Percentiles rank a stretch among this genome's conserved stretches.
Conservation (phyloP, 164 flowering plant species). For the Vitis amurensis region DNA sequence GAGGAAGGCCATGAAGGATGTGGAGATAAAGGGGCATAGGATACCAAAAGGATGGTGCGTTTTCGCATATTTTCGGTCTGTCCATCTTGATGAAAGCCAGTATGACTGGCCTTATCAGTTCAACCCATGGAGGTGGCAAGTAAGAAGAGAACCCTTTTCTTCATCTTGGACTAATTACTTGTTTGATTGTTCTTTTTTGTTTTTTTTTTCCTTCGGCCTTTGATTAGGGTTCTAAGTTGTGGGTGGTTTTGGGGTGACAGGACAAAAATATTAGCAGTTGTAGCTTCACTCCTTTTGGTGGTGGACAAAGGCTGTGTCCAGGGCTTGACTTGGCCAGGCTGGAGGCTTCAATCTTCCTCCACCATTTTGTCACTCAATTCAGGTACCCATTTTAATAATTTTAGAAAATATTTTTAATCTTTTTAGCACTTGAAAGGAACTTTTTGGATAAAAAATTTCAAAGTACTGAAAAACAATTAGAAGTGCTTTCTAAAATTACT, state of each 20-base stretch:
- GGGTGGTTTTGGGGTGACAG: constrained; percentile 25
- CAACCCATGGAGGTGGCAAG: constrained; percentile 99
- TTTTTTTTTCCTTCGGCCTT: no score
- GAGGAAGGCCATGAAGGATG: constrained; percentile 85
- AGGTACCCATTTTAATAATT: constrained; percentile 40
- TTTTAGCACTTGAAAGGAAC: no score
- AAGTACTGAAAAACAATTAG: no score
- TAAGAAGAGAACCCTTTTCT: constrained; percentile 27
- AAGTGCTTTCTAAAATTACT: no score
- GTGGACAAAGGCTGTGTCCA: constrained; percentile 95
- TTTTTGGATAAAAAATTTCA: no score
- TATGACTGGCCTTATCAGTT: constrained; percentile 73
- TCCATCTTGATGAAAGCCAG: constrained; percentile 74
- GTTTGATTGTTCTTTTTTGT: neutral
- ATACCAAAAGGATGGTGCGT: constrained; percentile 94
- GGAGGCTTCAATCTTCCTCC: constrained; percentile 90
- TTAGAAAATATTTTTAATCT: neutral
- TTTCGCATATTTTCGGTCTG: constrained; percentile 77
- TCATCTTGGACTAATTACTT: neutral
- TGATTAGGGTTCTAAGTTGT: no score
- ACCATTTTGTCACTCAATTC: constrained; percentile 80
- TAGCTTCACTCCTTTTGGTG: constrained; percentile 93
- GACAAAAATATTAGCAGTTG: constrained; percentile 52
- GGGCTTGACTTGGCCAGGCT: constrained; percentile 91
- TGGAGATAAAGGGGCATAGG: constrained; percentile 71